Evolutionary conservation across 1,284 basidiomycete species (phyloP).

Genomic region (Cystobasidium slooffiae): DNA sequence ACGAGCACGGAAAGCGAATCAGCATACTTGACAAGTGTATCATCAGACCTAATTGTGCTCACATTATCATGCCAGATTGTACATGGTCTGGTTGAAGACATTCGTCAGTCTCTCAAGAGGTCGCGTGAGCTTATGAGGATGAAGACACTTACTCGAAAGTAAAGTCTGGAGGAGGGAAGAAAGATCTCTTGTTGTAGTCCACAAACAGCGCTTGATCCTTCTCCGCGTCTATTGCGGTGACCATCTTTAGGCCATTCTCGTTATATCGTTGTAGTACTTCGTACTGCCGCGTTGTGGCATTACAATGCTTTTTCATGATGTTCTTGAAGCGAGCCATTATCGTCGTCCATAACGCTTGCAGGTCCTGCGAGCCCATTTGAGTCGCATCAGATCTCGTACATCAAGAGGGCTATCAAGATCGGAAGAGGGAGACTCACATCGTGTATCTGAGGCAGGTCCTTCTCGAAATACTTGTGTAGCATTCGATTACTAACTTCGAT

Average conservation of each 20-base stretch:
- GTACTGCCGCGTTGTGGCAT: constrained; percentile 36
- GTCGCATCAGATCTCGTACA: neutral
- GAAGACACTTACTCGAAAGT: constrained; percentile 36
- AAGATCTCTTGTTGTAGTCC: constrained; percentile 41
- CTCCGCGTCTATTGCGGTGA: constrained; percentile 31
- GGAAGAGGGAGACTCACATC: neutral
- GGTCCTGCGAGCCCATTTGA: neutral
- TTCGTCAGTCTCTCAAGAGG: neutral
- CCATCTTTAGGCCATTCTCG: constrained; percentile 17
- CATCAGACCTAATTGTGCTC: neutral
- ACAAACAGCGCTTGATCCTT: constrained; percentile 42
- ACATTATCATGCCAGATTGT: constrained; percentile 44
- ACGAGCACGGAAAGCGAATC: neutral
- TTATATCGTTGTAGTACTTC: constrained; percentile 42
- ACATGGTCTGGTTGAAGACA: constrained; percentile 25
- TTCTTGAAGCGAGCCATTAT: constrained; percentile 28
- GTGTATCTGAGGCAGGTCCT: constrained; percentile 43
- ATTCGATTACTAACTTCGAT: constrained; percentile 38
- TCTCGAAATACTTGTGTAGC: constrained; percentile 41
- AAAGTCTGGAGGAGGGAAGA: constrained; percentile 40
- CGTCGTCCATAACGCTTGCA: constrained; percentile 40
- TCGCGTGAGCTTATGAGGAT: neutral
- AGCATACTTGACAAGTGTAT: neutral
- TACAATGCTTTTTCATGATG: constrained; percentile 33
- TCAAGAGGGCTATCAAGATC: neutral